phyloP scores from a whole-genome alignment of 345 rosid species.

The Populus nigra region DNA sequence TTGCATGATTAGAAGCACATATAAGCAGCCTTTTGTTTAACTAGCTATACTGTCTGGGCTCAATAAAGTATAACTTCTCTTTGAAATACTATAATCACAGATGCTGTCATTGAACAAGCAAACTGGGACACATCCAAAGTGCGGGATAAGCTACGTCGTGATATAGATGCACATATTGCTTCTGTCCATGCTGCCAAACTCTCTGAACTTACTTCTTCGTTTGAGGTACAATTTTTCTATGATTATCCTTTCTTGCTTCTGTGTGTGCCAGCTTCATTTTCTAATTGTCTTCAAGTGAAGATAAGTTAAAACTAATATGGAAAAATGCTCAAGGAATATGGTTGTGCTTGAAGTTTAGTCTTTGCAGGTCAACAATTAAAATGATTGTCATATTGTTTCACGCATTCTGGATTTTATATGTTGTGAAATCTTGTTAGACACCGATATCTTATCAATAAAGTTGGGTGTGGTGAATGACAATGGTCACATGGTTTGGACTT shows the following conservation, averaged over 20 bases:
- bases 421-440: conserved; percentile 6
- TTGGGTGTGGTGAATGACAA: neutral
- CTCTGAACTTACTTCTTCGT: conserved; percentile 67
- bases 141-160: conserved; percentile 77
- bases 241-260: neutral
- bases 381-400: neutral
- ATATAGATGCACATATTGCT: conserved; percentile 78
- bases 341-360: neutral
- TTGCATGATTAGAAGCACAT: neutral
- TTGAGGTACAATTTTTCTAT: conserved; percentile 52
- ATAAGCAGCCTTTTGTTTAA: neutral
- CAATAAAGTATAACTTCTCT: neutral
- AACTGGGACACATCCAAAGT: conserved; percentile 84
- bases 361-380: neutral
- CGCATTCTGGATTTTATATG: neutral
- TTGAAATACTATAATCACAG: conserved; percentile 38
- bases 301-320: neutral
- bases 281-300: neutral
- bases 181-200: conserved; percentile 77
- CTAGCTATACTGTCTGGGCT: neutral
- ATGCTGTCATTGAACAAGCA: conserved; percentile 80
- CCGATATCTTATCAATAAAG: neutral
- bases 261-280: neutral
- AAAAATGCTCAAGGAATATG: neutral
- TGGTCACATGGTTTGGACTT: neutral